Percentiles rank a stretch among this genome's conserved stretches.
Conservation (phyloP, 2,329 filamentous ascomycete species). For the Epichloe coenophiala region DNA sequence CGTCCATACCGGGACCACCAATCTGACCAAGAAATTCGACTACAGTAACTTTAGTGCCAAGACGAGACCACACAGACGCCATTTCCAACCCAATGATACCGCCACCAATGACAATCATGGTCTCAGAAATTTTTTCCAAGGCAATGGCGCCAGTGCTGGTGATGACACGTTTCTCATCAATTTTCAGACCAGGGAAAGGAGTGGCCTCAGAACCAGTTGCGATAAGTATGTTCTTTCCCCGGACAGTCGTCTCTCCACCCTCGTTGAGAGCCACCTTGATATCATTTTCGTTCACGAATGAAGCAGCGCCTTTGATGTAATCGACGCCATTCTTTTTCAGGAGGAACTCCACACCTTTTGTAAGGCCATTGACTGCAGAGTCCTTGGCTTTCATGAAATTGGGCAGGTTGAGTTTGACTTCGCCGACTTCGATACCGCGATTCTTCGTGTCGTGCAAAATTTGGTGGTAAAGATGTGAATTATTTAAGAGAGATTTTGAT, state of each 20-base stretch:
- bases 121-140: constrained; percentile 88
- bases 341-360: constrained; percentile 94
- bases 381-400: constrained; percentile 99
- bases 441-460: constrained; percentile 94
- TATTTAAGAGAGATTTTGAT: constrained; percentile 98
- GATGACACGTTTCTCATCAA: constrained; percentile 95
- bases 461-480: constrained; percentile 96
- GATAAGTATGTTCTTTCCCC: constrained; percentile 95
- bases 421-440: constrained; percentile 92
- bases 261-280: constrained; percentile 83
- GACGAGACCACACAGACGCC: constrained; percentile 91
- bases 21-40: constrained; percentile 96
- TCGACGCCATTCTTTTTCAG: constrained; percentile 99
- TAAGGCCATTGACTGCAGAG: constrained; percentile 71
- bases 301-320: constrained; percentile 86
- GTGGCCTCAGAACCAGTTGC: constrained; percentile 92
- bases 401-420: constrained; percentile 88
- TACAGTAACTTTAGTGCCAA: constrained; percentile 89
- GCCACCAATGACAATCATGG: constrained; percentile 92
- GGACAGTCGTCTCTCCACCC: constrained; percentile 75
- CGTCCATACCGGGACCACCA: constrained; percentile 93
- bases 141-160: constrained; percentile 92
- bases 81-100: constrained; percentile 99
- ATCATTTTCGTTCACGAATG: constrained; percentile 81
- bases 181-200: constrained; percentile 86